Percentiles rank a stretch among this genome's conserved stretches.
These are phyloP conservation scores for Colletotrichum salicis DNA, from an alignment of 2,329 filamentous ascomycete genomes.

Conservation along the genomic window DNA sequence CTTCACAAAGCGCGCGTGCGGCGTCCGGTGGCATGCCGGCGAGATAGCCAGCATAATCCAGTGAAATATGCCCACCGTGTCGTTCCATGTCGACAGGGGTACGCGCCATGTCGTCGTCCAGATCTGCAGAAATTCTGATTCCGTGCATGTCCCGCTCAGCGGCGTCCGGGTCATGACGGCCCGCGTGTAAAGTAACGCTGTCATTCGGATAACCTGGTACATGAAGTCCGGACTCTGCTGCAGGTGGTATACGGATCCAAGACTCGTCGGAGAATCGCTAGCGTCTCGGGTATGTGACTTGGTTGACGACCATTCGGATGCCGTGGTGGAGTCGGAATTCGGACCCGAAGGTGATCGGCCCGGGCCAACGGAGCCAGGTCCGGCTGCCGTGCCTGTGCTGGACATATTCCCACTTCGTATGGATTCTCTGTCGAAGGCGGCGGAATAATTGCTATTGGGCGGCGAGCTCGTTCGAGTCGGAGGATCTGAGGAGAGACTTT, in stretches of 20 bases:
- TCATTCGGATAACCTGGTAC: slow-evolving; percentile 58
- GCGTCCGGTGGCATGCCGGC: slow-evolving; percentile 50
- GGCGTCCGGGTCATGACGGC: slow-evolving; percentile 56
- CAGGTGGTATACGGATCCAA: not conserved
- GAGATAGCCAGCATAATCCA: slow-evolving; percentile 59
- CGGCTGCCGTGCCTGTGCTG: slow-evolving; percentile 13
- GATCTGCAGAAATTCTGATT: slow-evolving; percentile 52
- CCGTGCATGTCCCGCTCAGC: slow-evolving; percentile 52
- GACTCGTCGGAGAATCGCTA: slow-evolving; percentile 14
- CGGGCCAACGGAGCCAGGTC: slow-evolving; percentile 7
- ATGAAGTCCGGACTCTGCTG: slow-evolving; percentile 51
- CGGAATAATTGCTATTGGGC: not conserved
- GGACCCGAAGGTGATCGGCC: slow-evolving; percentile 12
- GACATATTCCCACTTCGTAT: slow-evolving; percentile 10
- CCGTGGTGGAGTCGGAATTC: slow-evolving; percentile 32
- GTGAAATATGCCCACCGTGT: slow-evolving; percentile 58
- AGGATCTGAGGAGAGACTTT: not conserved
- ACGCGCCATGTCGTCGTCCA: slow-evolving; percentile 61
- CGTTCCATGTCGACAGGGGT: slow-evolving; percentile 57
- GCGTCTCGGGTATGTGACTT: slow-evolving; percentile 5
- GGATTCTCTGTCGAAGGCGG: slow-evolving; percentile 9
- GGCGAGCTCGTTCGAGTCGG: not conserved
- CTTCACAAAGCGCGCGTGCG: slow-evolving; percentile 58
- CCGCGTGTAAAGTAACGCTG: slow-evolving; percentile 59
- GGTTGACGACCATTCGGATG: slow-evolving; percentile 15